Evolutionary conservation across 2,329 filamentous ascomycete species (phyloP).

Genomic region (Fusarium brevicatenulatum): DNA sequence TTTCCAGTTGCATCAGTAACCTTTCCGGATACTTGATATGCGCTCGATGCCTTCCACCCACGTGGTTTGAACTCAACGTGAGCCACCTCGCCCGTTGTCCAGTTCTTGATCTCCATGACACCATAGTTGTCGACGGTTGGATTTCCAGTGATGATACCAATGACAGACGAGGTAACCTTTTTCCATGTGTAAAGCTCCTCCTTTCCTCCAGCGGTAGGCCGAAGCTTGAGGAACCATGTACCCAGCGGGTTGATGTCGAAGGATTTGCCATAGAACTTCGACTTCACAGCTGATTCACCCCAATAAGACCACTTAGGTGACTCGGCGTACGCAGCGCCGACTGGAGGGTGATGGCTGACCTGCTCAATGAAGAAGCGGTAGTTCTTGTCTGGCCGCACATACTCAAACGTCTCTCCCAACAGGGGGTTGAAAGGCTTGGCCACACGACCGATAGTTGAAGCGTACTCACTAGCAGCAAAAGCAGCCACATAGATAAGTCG

Average conservation of each 20-base stretch:
- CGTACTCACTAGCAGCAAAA: slow-evolving; percentile 96
- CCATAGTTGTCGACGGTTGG: slow-evolving; percentile 99
- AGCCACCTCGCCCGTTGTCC: slow-evolving; percentile 93
- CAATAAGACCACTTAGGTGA: slow-evolving; percentile 96
- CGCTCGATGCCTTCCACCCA: slow-evolving; percentile 94
- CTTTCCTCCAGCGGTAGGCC: slow-evolving; percentile 77
- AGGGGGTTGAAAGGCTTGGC: slow-evolving; percentile 98
- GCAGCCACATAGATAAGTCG: slow-evolving; percentile 94
- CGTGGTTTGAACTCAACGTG: slow-evolving; percentile 92
- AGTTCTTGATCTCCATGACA: slow-evolving; percentile 96
- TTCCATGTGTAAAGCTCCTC: slow-evolving; percentile 98
- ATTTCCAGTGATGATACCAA: slow-evolving; percentile 97
- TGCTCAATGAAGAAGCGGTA: slow-evolving; percentile 99
- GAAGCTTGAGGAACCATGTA: slow-evolving; percentile 93
- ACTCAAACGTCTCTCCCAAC: slow-evolving; percentile 96
- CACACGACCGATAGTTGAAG: slow-evolving; percentile 94
- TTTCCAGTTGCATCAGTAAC: slow-evolving; percentile 82
- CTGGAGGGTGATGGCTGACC: slow-evolving; percentile 95
- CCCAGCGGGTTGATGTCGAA: slow-evolving; percentile 97
- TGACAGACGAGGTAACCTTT: slow-evolving; percentile 96
- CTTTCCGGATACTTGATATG: slow-evolving; percentile 88
- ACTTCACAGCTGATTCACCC: slow-evolving; percentile 93
- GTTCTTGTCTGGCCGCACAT: slow-evolving; percentile 93
- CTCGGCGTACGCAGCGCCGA: slow-evolving; percentile 94
- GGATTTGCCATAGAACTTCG: slow-evolving; percentile 96